These are phyloP conservation scores for Omphalotus olearius DNA, from an alignment of 1,284 basidiomycete species.

Conservation along the genomic window DNA sequence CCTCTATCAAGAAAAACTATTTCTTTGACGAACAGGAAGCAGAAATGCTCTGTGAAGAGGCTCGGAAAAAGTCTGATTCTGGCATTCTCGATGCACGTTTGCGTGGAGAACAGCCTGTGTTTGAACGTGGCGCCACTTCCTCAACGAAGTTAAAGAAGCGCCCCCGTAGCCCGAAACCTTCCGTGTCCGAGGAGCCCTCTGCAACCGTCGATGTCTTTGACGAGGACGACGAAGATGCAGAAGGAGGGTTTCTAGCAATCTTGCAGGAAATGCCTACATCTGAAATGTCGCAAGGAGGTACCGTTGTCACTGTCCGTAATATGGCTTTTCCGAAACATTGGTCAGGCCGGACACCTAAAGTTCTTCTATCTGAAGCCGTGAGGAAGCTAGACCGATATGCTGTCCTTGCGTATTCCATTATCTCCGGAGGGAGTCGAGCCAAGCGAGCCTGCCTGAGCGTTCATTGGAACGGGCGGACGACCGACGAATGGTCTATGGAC, in stretches of 20 bases:
- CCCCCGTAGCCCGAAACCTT: constrained; percentile 20
- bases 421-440: constrained; percentile 68
- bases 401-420: constrained; percentile 58
- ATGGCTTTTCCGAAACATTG: constrained; percentile 82
- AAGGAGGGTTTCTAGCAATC: constrained; percentile 72
- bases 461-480: constrained; percentile 63
- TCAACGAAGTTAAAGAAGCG: constrained; percentile 19
- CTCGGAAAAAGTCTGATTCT: constrained; percentile 52
- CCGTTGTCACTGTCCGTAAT: constrained; percentile 61
- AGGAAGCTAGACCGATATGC: constrained; percentile 72
- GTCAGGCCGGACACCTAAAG: constrained; percentile 71
- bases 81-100: constrained; percentile 51
- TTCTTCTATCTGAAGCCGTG: constrained; percentile 63
- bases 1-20: constrained; percentile 60
- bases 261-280: constrained; percentile 66
- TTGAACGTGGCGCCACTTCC: background rate
- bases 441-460: constrained; percentile 70
- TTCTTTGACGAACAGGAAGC: constrained; percentile 75
- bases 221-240: constrained; percentile 51
- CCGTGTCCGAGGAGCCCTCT: constrained; percentile 5
- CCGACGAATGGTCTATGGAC: constrained; percentile 79
- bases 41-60: constrained; percentile 51
- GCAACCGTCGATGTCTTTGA: constrained; percentile 38
- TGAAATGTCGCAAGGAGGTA: constrained; percentile 49
- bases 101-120: constrained; percentile 28